A percentile compares a stretch with the other conserved stretches of the same genome.
These are phyloP conservation scores for Papiliotrema fonsecae DNA, from an alignment of 1,284 basidiomycete species.

Conservation along the genomic window DNA sequence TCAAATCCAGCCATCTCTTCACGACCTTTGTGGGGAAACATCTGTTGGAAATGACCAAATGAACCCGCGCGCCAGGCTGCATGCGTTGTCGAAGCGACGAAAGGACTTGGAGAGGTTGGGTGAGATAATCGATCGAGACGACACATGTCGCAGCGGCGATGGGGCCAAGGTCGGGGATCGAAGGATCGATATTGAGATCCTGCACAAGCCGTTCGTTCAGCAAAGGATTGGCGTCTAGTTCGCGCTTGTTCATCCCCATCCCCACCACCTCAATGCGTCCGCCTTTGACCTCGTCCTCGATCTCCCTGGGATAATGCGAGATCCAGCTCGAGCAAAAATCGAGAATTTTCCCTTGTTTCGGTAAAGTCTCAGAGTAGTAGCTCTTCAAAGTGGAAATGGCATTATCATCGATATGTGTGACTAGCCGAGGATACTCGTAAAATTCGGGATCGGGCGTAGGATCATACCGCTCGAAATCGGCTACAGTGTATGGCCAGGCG, in stretches of 20 bases:
- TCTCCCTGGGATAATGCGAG: conserved; percentile 27
- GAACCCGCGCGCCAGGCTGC: conserved; percentile 15
- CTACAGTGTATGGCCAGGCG: conserved; percentile 18
- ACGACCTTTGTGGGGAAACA: conserved; percentile 36
- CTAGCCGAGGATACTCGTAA: conserved; percentile 26
- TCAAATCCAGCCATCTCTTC: conserved; percentile 11
- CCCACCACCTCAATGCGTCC: conserved; percentile 27
- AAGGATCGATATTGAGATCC: conserved; percentile 29
- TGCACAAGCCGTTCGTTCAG: conserved; percentile 19
- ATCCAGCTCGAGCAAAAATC: conserved; percentile 38
- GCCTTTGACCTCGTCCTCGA: conserved; percentile 1
- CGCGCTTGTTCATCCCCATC: conserved; percentile 31
- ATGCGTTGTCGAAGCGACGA: conserved; percentile 11
- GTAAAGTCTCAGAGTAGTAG: conserved; percentile 25
- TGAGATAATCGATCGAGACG: conserved; percentile 38
- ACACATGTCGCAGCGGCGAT: conserved; percentile 27
- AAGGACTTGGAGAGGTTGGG: conserved; percentile 26
- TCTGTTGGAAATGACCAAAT: conserved; percentile 31
- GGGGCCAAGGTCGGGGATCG: conserved; percentile 6
- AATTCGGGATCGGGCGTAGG: conserved; percentile 21
- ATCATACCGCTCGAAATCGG: conserved; percentile 23
- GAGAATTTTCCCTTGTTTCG: conserved; percentile 21
- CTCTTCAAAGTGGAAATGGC: conserved; percentile 16
- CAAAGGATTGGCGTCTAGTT: conserved; percentile 24
- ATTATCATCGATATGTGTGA: conserved; percentile 27